A percentile compares a stretch with the other conserved stretches of the same genome.
Evolutionary conservation across 2,329 filamentous ascomycete genomes (phyloP).

Genomic region (Pseudocercospora pini-densiflorae): DNA sequence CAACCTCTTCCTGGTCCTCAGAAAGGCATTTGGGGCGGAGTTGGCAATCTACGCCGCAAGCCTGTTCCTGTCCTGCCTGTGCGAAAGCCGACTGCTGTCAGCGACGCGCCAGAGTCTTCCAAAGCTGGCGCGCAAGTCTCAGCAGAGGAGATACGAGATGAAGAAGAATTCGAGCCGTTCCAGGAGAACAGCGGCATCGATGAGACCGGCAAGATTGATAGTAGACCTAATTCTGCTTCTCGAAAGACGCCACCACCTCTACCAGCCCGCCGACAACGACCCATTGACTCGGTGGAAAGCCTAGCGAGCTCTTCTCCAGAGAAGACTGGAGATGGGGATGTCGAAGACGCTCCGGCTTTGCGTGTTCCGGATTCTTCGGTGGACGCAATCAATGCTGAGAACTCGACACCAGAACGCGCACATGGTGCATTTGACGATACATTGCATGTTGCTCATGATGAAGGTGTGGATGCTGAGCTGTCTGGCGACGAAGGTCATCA

Average conservation of each 20-base stretch:
- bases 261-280: conserved; percentile 14
- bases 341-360: conserved; percentile 6
- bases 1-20: conserved; percentile 67
- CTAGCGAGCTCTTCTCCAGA: background rate
- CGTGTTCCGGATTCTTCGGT: conserved; percentile 20
- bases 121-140: background rate
- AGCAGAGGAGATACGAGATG: background rate
- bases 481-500: background rate
- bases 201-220: background rate
- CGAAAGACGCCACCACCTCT: conserved; percentile 17
- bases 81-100: background rate
- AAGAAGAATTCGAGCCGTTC: conserved; percentile 29
- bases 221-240: background rate
- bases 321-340: background rate
- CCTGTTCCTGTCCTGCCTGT: conserved; percentile 19
- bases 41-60: conserved; percentile 23
- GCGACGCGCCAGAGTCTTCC: background rate
- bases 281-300: background rate
- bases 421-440: conserved; percentile 14
- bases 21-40: conserved; percentile 24
- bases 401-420: conserved; percentile 18
- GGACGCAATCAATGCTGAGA: conserved; percentile 23
- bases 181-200: conserved; percentile 26
- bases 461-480: conserved; percentile 14
- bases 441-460: conserved; percentile 1